Percentiles rank a stretch among this genome's conserved stretches.
phyloP scores from a whole-genome alignment of 108 stramenopile species.

The Fragilaria crotonensis region DNA sequence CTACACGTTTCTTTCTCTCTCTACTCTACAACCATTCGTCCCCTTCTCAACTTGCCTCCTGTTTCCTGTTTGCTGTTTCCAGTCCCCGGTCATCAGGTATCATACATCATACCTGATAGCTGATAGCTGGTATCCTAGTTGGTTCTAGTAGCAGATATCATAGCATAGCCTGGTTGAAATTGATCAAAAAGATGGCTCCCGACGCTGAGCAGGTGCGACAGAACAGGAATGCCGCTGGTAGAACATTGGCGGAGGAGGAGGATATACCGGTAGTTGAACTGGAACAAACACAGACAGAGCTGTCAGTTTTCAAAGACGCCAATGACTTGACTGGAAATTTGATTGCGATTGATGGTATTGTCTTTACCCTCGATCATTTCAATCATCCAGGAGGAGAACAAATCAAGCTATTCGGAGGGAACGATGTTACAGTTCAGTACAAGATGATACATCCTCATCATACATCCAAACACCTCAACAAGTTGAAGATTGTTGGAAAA shows the following conservation, averaged over 20 bases:
- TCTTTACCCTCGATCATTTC: constrained; percentile 71
- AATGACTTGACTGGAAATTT: constrained; percentile 45
- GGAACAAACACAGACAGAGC: too few species aligned
- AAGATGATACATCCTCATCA: constrained; percentile 92
- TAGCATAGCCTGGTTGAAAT: too few species aligned
- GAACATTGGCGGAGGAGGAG: too few species aligned
- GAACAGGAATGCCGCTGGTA: constrained; percentile 34
- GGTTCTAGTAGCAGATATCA: too few species aligned
- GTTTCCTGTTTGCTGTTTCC: too few species aligned
- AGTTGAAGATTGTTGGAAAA: constrained; percentile 76
- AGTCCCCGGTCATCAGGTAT: too few species aligned
- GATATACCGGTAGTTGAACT: too few species aligned
- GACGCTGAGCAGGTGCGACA: constrained; percentile 54
- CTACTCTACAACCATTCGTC: too few species aligned
- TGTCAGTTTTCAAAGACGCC: neutral
- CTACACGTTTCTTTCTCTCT: too few species aligned
- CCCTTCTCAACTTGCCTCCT: too few species aligned
- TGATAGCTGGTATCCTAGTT: too few species aligned
- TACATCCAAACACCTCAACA: constrained; percentile 77
- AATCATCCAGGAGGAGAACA: constrained; percentile 82
- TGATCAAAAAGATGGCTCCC: constrained; percentile 52
- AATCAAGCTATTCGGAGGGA: constrained; percentile 79
- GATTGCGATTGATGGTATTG: constrained; percentile 65
- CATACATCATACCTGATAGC: too few species aligned
- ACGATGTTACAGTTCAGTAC: constrained; percentile 85